A percentile compares a stretch with the other conserved stretches of the same genome.
Conservation (phyloP, 129 eudicot species). For the Chrysanthemum seticuspe region DNA sequence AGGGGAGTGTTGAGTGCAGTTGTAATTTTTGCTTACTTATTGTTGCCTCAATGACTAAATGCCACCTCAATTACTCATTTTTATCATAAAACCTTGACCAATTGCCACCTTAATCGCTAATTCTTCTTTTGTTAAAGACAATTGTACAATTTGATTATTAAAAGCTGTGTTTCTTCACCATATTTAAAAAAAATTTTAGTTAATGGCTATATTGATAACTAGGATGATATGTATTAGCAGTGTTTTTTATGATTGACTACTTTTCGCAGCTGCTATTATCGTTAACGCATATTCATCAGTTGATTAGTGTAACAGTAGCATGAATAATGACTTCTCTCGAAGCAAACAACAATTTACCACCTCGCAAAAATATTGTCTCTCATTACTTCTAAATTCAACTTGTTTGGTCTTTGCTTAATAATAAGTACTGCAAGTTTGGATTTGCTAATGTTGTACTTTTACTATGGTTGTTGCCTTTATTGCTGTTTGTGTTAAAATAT, state of each 20-base stretch:
- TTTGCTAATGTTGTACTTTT: conserved; percentile 8
- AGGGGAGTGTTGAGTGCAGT: too few relatives aligned
- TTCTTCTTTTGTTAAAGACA: too few relatives aligned
- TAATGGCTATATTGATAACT: neutral
- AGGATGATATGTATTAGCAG: neutral
- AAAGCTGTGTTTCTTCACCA: too few relatives aligned
- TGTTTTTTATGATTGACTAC: neutral
- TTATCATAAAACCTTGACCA: too few relatives aligned
- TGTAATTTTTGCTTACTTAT: too few relatives aligned
- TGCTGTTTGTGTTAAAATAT: neutral
- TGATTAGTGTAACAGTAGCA: neutral
- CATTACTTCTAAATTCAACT: too few relatives aligned
- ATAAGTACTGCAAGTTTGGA: neutral
- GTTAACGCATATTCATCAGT: too few relatives aligned
- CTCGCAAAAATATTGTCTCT: neutral
- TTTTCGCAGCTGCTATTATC: neutral
- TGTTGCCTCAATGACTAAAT: too few relatives aligned
- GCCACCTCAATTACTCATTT: too few relatives aligned
- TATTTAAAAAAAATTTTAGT: too few relatives aligned
- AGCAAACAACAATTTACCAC: neutral
- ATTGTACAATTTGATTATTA: too few relatives aligned
- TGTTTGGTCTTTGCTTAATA: neutral
- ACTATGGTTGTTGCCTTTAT: neutral
- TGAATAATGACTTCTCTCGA: neutral
- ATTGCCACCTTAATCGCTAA: too few relatives aligned